Percentiles rank a stretch among this genome's conserved stretches.
Conservation (phyloP, 2,329 filamentous ascomycete species). For the Dendryphion nanum region DNA sequence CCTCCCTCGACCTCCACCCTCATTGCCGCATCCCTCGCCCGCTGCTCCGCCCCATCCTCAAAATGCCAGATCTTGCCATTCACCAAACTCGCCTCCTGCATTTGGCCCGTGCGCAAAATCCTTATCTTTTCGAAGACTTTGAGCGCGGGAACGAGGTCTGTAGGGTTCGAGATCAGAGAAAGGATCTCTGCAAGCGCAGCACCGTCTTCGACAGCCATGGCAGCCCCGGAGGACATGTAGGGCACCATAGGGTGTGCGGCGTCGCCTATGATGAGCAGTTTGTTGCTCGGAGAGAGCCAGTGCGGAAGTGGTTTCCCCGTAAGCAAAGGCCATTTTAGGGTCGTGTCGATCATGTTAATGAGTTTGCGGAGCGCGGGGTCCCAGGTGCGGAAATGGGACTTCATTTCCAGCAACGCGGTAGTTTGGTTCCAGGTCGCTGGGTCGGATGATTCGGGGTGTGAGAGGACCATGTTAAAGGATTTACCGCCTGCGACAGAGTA, state of each 20-base stretch:
- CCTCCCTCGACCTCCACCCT: slow-evolving; percentile 38
- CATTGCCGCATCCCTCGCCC: slow-evolving; percentile 19
- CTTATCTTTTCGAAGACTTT: slow-evolving; percentile 45
- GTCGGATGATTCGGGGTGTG: slow-evolving; percentile 61
- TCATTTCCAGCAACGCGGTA: slow-evolving; percentile 61
- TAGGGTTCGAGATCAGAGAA: slow-evolving; percentile 17
- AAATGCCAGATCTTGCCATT: slow-evolving; percentile 51
- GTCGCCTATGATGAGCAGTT: slow-evolving; percentile 19
- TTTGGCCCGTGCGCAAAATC: slow-evolving; percentile 43
- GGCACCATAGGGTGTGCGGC: slow-evolving; percentile 22
- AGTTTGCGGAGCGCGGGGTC: slow-evolving; percentile 49
- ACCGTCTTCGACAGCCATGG: slow-evolving; percentile 65
- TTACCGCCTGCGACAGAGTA: slow-evolving; percentile 50
- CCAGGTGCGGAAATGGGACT: slow-evolving; percentile 58
- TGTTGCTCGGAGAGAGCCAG: slow-evolving; percentile 12
- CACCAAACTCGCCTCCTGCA: slow-evolving; percentile 49
- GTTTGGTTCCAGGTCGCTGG: slow-evolving; percentile 49
- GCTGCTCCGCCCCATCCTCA: slow-evolving; percentile 19
- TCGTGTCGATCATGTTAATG: slow-evolving; percentile 19
- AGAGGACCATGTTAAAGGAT: slow-evolving; percentile 63
- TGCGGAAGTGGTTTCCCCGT: slow-evolving; percentile 7
- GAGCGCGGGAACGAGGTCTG: slow-evolving; percentile 37
- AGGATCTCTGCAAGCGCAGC: slow-evolving; percentile 56
- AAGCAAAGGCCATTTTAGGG: slow-evolving; percentile 21
- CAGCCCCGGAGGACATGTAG: slow-evolving; percentile 48